These are phyloP conservation scores for Cyberlindnera subsufficiens DNA, from an alignment of 805 yeast genomes.

Conservation along the genomic window DNA sequence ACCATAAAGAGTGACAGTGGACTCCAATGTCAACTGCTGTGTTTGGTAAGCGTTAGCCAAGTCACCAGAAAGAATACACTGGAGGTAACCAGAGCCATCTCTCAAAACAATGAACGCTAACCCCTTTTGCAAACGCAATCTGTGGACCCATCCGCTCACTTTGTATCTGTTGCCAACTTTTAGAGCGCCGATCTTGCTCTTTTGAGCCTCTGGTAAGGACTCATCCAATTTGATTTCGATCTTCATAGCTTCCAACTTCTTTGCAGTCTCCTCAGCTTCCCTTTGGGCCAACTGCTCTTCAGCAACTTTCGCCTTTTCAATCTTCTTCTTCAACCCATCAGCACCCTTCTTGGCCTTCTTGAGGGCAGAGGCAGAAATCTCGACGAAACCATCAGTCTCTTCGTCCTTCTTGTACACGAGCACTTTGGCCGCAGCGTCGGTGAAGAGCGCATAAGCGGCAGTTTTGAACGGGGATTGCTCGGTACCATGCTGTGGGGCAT, in stretches of 20 bases:
- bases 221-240: slow-evolving; percentile 71
- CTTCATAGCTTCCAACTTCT: slow-evolving; percentile 72
- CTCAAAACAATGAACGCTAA: slow-evolving; percentile 85
- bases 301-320: slow-evolving; percentile 44
- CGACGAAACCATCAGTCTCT: slow-evolving; percentile 50
- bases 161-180: slow-evolving; percentile 64
- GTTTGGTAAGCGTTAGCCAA: slow-evolving; percentile 89
- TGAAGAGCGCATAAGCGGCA: slow-evolving; percentile 74
- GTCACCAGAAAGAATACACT: slow-evolving; percentile 84
- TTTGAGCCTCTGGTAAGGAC: slow-evolving; percentile 63
- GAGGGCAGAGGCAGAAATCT: slow-evolving; percentile 83
- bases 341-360: slow-evolving; percentile 97
- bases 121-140: slow-evolving; percentile 90
- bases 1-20: slow-evolving; percentile 79
- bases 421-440: slow-evolving; percentile 38
- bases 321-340: slow-evolving; percentile 78
- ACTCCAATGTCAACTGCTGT: slow-evolving; percentile 78
- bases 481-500: slow-evolving; percentile 59
- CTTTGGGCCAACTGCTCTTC: slow-evolving; percentile 47
- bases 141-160: slow-evolving; percentile 94
- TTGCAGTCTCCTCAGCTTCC: slow-evolving; percentile 67
- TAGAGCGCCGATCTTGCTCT: slow-evolving; percentile 50
- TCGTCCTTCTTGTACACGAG: slow-evolving; percentile 49
- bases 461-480: slow-evolving; percentile 69
- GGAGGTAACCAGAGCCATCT: slow-evolving; percentile 92